A percentile compares a stretch with the other conserved stretches of the same genome.
Evolutionary conservation across 2,329 filamentous ascomycete genomes (phyloP).

Genomic region (Pochonia chlamydosporia): DNA sequence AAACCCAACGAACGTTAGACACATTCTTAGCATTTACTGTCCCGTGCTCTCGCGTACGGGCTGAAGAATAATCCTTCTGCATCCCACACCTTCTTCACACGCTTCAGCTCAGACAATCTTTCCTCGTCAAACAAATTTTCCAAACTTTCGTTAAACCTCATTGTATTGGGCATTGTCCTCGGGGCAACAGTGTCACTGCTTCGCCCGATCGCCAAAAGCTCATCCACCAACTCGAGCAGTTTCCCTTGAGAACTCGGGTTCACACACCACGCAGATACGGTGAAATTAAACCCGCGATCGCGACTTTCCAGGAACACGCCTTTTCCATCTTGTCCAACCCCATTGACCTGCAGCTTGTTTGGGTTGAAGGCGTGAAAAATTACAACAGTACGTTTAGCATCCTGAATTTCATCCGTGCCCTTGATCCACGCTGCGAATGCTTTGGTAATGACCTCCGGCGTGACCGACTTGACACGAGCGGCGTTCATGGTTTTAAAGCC

Average conservation of each 20-base stretch:
- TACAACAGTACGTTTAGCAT: slow-evolving; percentile 12
- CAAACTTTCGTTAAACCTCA: slow-evolving; percentile 14
- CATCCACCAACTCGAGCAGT: slow-evolving; percentile 5
- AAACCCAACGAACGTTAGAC: no score
- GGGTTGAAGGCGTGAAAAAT: slow-evolving; percentile 14
- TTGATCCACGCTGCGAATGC: slow-evolving; percentile 18
- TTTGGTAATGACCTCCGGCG: slow-evolving; percentile 10
- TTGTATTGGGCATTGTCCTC: slow-evolving; percentile 16
- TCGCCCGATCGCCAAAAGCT: slow-evolving; percentile 10
- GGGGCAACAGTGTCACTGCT: slow-evolving; percentile 7
- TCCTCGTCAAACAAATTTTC: slow-evolving; percentile 14
- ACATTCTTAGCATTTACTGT: background rate
- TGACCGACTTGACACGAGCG: slow-evolving; percentile 14
- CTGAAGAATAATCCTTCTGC: slow-evolving; percentile 20
- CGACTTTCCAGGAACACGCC: slow-evolving; percentile 15
- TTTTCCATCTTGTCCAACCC: background rate
- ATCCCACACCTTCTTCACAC: slow-evolving; percentile 20
- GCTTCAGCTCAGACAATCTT: slow-evolving; percentile 12
- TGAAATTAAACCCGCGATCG: slow-evolving; percentile 11
- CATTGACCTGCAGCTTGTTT: slow-evolving; percentile 6
- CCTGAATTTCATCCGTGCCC: slow-evolving; percentile 13
- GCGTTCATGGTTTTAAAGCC: slow-evolving; percentile 23
- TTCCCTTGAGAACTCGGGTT: slow-evolving; percentile 9
- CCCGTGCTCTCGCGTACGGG: slow-evolving; percentile 10
- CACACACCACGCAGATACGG: slow-evolving; percentile 10